phyloP scores from a whole-genome alignment of 371 early-diverging fungal species.

The Zancudomyces culisetae region DNA sequence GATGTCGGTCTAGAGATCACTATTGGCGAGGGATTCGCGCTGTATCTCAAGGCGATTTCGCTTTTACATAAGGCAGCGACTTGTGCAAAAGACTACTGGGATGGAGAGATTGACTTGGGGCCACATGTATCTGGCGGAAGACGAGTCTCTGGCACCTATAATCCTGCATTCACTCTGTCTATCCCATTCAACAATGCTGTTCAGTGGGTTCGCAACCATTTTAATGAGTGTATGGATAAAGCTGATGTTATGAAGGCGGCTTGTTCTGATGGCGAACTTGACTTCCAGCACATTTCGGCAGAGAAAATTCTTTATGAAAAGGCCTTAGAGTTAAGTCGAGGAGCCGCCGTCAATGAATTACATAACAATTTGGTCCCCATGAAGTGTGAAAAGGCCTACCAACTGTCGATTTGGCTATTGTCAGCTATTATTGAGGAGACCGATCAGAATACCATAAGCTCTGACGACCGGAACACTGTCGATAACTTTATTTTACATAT shows the following conservation, averaged over 20 bases:
- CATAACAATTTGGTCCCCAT: conserved; percentile 31
- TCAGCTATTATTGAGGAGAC: conserved; percentile 40
- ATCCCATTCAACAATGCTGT: conserved; percentile 29
- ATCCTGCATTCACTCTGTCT: background rate
- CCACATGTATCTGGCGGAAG: background rate
- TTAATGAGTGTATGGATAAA: conserved; percentile 66
- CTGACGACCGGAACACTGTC: conserved; percentile 22
- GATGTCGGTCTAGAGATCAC: conserved; percentile 13
- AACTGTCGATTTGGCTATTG: conserved; percentile 57
- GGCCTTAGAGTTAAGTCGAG: conserved; percentile 33
- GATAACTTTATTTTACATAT: conserved; percentile 21
- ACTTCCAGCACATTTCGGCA: conserved; percentile 26
- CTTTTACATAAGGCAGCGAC: conserved; percentile 52
- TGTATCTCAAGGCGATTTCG: conserved; percentile 55
- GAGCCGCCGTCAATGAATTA: conserved; percentile 17
- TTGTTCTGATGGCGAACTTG: conserved; percentile 23
- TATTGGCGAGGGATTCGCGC: conserved; percentile 50
- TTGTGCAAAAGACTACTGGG: conserved; percentile 53
- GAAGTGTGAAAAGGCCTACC: conserved; percentile 53
- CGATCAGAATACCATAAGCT: conserved; percentile 8
- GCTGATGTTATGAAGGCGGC: conserved; percentile 41
- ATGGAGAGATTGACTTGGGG: background rate
- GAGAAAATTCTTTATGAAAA: conserved; percentile 52
- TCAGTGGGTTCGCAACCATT: conserved; percentile 71
- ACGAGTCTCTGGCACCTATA: background rate